Evolutionary conservation across 2,329 filamentous ascomycete genomes (phyloP).

Genomic region (Aureobasidium sp.): DNA sequence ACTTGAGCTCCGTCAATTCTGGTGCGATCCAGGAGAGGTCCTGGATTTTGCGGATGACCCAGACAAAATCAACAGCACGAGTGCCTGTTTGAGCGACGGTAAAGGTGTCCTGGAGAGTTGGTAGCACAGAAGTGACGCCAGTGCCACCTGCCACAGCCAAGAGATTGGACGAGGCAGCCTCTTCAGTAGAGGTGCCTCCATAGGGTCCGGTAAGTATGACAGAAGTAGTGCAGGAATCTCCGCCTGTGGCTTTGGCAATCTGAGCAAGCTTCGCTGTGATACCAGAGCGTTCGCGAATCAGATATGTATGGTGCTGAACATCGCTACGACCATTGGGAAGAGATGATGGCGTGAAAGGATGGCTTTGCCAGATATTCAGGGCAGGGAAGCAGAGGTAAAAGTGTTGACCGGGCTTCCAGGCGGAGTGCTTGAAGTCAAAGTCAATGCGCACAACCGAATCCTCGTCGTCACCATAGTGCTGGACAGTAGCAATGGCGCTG

Average conservation of each 20-base stretch:
- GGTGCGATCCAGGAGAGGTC: conserved; percentile 16
- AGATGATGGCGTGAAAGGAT: conserved; percentile 61
- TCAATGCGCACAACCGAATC: conserved; percentile 61
- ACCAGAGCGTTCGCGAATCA: conserved; percentile 38
- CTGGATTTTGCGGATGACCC: conserved; percentile 14
- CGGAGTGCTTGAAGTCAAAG: conserved; percentile 52
- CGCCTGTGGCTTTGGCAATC: conserved; percentile 31
- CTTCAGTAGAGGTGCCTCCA: conserved; percentile 31
- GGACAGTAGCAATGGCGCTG: conserved; percentile 45
- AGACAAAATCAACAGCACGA: conserved; percentile 15
- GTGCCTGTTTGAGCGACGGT: not conserved
- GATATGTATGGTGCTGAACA: conserved; percentile 29
- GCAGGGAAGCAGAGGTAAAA: conserved; percentile 64
- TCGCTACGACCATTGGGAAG: conserved; percentile 34
- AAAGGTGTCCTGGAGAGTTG: conserved; percentile 53
- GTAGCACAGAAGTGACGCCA: conserved; percentile 64
- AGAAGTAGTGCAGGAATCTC: conserved; percentile 49
- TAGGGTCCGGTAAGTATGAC: conserved; percentile 60
- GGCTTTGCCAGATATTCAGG: conserved; percentile 62
- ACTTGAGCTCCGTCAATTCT: conserved; percentile 12
- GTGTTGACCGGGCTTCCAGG: conserved; percentile 62
- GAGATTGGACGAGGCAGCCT: conserved; percentile 3
- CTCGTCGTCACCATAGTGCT: conserved; percentile 51
- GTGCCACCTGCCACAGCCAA: conserved; percentile 38
- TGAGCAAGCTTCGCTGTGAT: conserved; percentile 52